Base-by-base conservation (phyloP, 169 alveolate species). In the Eimeria maxima region DNA sequence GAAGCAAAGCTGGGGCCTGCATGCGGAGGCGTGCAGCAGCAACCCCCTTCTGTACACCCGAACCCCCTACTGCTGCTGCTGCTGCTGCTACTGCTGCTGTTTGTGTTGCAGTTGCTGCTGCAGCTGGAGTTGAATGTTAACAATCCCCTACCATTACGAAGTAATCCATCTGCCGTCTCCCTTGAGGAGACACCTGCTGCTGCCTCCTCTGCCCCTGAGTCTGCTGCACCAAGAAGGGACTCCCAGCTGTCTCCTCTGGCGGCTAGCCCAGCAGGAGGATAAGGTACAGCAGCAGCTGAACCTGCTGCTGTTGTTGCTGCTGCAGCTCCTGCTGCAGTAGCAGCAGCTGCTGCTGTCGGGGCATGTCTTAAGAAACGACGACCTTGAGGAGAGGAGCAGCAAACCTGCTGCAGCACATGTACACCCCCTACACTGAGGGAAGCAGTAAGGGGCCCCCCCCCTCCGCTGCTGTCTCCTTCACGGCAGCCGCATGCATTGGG, bases 1-100 rank as follows among this genome's bases (percentile, higher is more conserved):
- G 90, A 47, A 27, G 90, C 69, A 38, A 81, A 29, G 24, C 18
- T 22, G 24, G 55, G n/a, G 69, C 53, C 74, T n/a, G 73, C 55
- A 8, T 71, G 22, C 10, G 71, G 50, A 16, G 90, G 53, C 7
- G 47, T 13, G 73, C 90, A 81, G 90, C 90, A 81, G 90, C 90
- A 81, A 44, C 73, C 69, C 20, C 90, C 47, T 42, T 67, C 90
- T 29, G n/a, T 14, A n/a, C 50, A 50, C 50, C 67, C 33, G 63
- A 18, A 24, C 38, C 53, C 63, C 18, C 50, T 22, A 42, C 80
- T 57, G 55, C 73, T 50, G 57, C 57, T 57, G 27, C 60, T 45
- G 74, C 90, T 78, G 88, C 65, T 78, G 88, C 65, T 78, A 29
- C 60, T 78, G 63, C 65, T 78, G 93, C 93, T 38, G 81, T 44